Evolutionary conservation across 208 protist species (phyloP), one percentile per base, ranked within the genome.

Genomic region (Wallacemonas sp.): DNA sequence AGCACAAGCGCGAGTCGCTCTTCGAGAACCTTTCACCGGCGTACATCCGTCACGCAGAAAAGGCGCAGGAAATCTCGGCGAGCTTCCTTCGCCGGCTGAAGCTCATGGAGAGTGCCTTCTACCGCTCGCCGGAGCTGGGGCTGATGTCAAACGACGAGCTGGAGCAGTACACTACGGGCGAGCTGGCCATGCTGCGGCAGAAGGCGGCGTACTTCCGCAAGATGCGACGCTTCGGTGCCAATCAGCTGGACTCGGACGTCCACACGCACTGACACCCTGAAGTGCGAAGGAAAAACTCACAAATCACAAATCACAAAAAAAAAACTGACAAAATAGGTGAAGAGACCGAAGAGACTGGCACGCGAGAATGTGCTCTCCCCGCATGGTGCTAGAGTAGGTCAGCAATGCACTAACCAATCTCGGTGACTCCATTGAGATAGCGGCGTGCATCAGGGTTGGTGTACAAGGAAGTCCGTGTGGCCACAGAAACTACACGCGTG

Each of bases 181-280:
- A 95, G 48, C 33, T 95, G 8, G 90, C 81, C 16, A 87, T 95
- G 65, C 63, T 95, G 64, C 72, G 80, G 61, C 90, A 95, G 67
- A 93, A 92, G 79, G 87, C 85, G 2, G 52, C 77, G 28, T 95
- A 93, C 63, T 95, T 92, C 62, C 76, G 86, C 8, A 93, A 93
- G 48, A 90, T 92, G 82, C 62, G 61, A 14, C 75, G 72, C 41
- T 82, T 93, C 29, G 86, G 89, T 20, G 77, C 67, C 3, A 91
- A 89, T 61, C 85, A 95, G 70, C 73, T 85, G 2, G 83, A 95
- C 66, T 77, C 84, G 3, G 86, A 95, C 45, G 55, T 86, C 12
- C 77, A 87, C 54, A 92, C 89, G 1, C 79, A 93, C 72, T 93
- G 72, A 68, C n/a, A 12, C 14, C 48, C 11, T 7, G 42, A 22